Evolutionary conservation across 2,329 filamentous ascomycete species (phyloP).

Genomic region (Stagonosporopsis tanaceti): DNA sequence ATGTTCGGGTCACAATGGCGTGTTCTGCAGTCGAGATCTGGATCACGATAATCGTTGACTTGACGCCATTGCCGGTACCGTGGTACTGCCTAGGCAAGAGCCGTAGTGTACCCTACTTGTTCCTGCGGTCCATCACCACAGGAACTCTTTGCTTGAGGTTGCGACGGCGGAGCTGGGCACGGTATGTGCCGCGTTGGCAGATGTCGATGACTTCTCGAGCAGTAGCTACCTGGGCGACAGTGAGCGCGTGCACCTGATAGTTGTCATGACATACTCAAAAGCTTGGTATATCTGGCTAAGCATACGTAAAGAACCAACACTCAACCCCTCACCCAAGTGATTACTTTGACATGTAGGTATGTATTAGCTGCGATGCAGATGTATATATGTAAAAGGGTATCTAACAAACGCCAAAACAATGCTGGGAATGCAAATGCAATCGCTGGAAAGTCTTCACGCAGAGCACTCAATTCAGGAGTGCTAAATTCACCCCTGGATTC

Average conservation of each 20-base stretch:
- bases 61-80: background rate
- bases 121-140: background rate
- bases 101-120: background rate
- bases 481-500: constrained; percentile 30
- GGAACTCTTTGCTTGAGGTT: background rate
- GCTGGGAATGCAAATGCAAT: constrained; percentile 14
- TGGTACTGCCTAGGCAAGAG: background rate
- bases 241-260: background rate
- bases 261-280: background rate
- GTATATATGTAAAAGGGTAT: constrained; percentile 29
- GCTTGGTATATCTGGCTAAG: background rate
- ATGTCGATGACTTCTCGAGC: background rate
- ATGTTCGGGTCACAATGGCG: background rate
- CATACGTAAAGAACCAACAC: background rate
- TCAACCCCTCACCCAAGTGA: background rate
- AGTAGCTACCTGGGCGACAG: background rate
- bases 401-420: constrained; percentile 28
- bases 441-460: background rate
- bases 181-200: background rate
- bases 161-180: background rate
- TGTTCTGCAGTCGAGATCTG: background rate
- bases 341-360: background rate
- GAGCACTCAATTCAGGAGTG: constrained; percentile 23
- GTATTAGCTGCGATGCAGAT: constrained; percentile 14
- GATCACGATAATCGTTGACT: background rate